phyloP scores from a whole-genome alignment of 2,329 filamentous ascomycete genomes.

The Venturiaceae sp. region DNA sequence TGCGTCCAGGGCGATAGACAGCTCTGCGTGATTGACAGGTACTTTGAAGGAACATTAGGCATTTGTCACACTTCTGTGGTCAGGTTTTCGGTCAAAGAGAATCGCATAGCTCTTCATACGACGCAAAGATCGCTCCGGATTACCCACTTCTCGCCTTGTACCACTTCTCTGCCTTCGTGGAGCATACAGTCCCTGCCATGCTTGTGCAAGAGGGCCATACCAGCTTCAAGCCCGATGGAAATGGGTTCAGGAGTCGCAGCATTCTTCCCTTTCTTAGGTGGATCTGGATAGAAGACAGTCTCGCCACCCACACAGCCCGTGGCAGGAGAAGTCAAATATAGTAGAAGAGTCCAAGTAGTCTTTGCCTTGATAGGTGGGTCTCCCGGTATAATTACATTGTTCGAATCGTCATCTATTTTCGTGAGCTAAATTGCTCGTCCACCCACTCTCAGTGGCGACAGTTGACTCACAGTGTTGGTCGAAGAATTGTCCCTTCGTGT shows the following conservation, averaged over 20 bases:
- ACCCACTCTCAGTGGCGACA: no score
- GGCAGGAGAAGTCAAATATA: slow-evolving; percentile 70
- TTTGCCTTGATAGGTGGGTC: slow-evolving; percentile 40
- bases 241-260: slow-evolving; percentile 49
- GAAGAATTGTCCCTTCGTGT: slow-evolving; percentile 80
- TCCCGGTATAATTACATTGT: slow-evolving; percentile 52
- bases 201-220: slow-evolving; percentile 76
- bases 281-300: slow-evolving; percentile 75
- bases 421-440: slow-evolving; percentile 9
- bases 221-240: slow-evolving; percentile 66
- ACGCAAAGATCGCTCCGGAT: slow-evolving; percentile 75
- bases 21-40: no score
- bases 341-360: slow-evolving; percentile 85
- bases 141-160: slow-evolving; percentile 81
- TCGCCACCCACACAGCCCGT: slow-evolving; percentile 77
- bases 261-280: slow-evolving; percentile 34
- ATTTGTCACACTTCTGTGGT: no score
- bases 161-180: slow-evolving; percentile 77
- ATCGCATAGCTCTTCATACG: no score
- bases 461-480: slow-evolving; percentile 71
- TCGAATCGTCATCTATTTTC: slow-evolving; percentile 73
- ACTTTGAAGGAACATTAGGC: no score
- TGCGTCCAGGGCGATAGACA: no score
- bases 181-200: slow-evolving; percentile 85
- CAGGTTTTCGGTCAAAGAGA: no score